phyloP scores from a whole-genome alignment of 495 filamentous ascomycete species.

The Amphirosellinia nigrospora region DNA sequence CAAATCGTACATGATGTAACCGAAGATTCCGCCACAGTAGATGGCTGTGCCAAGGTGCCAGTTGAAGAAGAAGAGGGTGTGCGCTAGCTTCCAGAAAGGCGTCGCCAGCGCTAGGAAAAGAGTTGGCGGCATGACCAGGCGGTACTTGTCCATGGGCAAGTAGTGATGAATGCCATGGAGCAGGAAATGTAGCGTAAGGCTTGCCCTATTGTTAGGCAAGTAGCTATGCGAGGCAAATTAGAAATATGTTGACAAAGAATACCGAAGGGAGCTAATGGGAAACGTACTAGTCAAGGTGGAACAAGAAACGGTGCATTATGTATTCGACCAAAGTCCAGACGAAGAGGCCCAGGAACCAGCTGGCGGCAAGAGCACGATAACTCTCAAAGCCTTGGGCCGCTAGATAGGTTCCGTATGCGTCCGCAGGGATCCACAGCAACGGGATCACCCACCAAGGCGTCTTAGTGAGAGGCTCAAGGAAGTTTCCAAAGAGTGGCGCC shows the following conservation, averaged over 20 bases:
- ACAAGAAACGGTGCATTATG: constrained; percentile 85
- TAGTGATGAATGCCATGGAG: constrained; percentile 99
- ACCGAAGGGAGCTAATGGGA: background rate
- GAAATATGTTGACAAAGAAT: constrained; percentile 19
- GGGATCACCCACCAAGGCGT: constrained; percentile 94
- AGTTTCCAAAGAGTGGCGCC: constrained; percentile 96
- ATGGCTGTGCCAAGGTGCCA: constrained; percentile 79
- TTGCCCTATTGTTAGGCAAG: constrained; percentile 91
- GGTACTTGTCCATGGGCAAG: constrained; percentile 95
- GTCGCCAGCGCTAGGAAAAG: constrained; percentile 83
- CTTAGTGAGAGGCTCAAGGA: constrained; percentile 91
- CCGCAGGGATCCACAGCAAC: constrained; percentile 79
- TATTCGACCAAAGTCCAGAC: constrained; percentile 95
- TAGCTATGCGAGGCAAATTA: constrained; percentile 55
- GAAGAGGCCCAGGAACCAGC: constrained; percentile 69
- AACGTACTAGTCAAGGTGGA: constrained; percentile 88
- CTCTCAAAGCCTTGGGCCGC: constrained; percentile 62
- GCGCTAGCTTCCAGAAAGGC: constrained; percentile 94
- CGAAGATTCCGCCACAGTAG: constrained; percentile 91
- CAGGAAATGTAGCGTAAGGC: constrained; percentile 86
- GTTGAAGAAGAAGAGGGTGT: constrained; percentile 80
- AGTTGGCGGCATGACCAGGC: constrained; percentile 95
- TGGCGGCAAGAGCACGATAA: constrained; percentile 50
- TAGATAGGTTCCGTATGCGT: constrained; percentile 75
- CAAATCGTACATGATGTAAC: constrained; percentile 94